phyloP scores from a whole-genome alignment of 2,329 filamentous ascomycete genomes.

The Tolypocladium amazonense region DNA sequence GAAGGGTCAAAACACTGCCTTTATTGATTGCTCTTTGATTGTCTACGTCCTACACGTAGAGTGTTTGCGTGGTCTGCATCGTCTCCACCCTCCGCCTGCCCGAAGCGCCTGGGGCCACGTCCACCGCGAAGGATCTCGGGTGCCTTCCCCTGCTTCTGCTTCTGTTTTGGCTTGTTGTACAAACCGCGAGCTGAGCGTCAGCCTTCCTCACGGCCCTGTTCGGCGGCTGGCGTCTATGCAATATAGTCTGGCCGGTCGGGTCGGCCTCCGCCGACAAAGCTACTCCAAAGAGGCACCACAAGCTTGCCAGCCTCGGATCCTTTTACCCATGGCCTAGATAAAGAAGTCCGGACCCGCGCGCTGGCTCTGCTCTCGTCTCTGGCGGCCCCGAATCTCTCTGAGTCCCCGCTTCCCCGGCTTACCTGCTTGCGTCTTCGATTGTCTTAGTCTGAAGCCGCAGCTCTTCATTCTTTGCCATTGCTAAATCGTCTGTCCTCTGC shows the following conservation, averaged over 20 bases:
- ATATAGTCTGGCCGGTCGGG: neutral
- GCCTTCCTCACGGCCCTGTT: constrained; percentile 2
- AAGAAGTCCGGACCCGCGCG: neutral
- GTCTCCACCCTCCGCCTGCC: neutral
- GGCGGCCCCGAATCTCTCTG: neutral
- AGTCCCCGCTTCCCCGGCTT: neutral
- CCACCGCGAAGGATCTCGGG: neutral
- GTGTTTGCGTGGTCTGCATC: neutral
- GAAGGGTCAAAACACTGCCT: neutral
- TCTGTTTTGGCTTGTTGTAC: neutral
- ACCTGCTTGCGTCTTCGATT: no score
- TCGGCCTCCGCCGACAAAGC: neutral
- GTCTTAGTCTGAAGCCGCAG: neutral
- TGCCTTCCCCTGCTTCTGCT: neutral
- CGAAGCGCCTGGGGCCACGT: neutral
- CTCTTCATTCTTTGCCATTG: neutral
- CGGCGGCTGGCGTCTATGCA: constrained; percentile 4
- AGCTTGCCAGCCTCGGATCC: neutral
- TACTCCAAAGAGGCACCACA: neutral
- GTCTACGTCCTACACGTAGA: neutral
- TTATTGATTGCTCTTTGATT: neutral
- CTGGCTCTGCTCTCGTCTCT: neutral
- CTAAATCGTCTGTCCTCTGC: neutral
- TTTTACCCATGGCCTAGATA: neutral
- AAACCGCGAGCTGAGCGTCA: constrained; percentile 1